A percentile compares a stretch with the other conserved stretches of the same genome.
Conservation (phyloP, 202 grass and related monocot species). For the Tripidium arundinaceum region DNA sequence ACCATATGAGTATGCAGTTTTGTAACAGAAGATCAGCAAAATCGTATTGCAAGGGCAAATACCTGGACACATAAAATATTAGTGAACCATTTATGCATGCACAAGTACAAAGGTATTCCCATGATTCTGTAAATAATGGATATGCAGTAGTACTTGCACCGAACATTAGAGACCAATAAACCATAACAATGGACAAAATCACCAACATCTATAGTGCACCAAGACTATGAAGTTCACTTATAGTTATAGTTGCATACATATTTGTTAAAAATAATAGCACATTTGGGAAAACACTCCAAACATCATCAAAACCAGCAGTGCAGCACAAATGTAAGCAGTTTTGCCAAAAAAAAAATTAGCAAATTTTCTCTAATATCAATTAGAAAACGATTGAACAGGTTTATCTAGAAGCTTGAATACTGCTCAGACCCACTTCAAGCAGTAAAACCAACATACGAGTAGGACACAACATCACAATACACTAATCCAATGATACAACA, state of each 20-base stretch:
- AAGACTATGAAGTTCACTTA: not conserved
- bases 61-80: not conserved
- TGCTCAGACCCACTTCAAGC: too few relatives aligned
- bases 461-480: not conserved
- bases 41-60: not conserved
- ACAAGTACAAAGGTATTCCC: not conserved
- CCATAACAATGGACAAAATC: not conserved
- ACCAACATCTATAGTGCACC: not conserved
- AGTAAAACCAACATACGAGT: not conserved
- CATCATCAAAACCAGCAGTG: not conserved
- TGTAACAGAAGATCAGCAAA: not conserved
- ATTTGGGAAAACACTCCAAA: not conserved
- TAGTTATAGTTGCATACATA: not conserved
- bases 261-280: not conserved
- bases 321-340: not conserved
- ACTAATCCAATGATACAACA: too few relatives aligned
- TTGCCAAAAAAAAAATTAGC: too few relatives aligned
- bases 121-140: not conserved
- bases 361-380: too few relatives aligned
- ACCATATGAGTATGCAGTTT: not conserved
- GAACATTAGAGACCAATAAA: not conserved
- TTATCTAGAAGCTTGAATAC: too few relatives aligned
- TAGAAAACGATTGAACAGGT: too few relatives aligned
- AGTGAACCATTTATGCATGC: too few relatives aligned
- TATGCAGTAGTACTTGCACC: not conserved